Evolutionary conservation across 2,329 filamentous ascomycete species (phyloP), one percentile per base, ranked within the genome.

Genomic region (Knoxdaviesia proteae): DNA sequence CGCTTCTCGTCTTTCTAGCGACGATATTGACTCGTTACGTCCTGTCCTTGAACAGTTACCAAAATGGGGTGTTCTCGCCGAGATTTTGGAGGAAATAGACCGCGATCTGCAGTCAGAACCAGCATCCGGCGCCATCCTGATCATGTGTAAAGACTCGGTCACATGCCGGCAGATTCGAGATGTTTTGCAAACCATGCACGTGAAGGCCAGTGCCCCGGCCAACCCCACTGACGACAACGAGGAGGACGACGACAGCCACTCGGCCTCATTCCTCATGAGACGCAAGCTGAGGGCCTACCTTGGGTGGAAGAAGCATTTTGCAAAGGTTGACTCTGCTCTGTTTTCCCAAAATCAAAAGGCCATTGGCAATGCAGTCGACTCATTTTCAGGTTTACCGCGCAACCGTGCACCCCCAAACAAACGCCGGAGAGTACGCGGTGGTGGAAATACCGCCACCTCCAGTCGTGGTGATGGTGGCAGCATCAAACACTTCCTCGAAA

Each of bases 1-100:
- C 6, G 71, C 83, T 38, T 62, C 63, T 2, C 36, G 39, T 6
- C 32, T 44, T 7, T 40, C 44, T 7, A 35, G 32, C 11, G 60
- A 61, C 10, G 54, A 64, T 53, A 53, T 74, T 49, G 58, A 84
- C 50, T 72, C 78, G 1, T 62, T 94, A 6, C 68, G 74, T 5
- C 84, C 88, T 1, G 80, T 93, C 0, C 68, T 98, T 1, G 90
- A 98, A 58, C 87, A 94, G 56, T 78, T 92, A 50, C 90, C 90
- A 3, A 98, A 98, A 56, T 98, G 90, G 90, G 68, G 68, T 31
- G 65, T 94, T 10, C 64, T 98, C 11, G 80, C 84, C n/a, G 86
- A 94, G 44, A 78, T 94, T 1, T 62, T 98, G 5, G 80, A 88
- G 48, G 90, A 98, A 58, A 94, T 98, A 50, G 90, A 96, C 53